A percentile compares a stretch with the other conserved stretches of the same genome.
Conservation (phyloP, 169 alveolate genomes). For the Cryptosporidium tyzzeri region DNA sequence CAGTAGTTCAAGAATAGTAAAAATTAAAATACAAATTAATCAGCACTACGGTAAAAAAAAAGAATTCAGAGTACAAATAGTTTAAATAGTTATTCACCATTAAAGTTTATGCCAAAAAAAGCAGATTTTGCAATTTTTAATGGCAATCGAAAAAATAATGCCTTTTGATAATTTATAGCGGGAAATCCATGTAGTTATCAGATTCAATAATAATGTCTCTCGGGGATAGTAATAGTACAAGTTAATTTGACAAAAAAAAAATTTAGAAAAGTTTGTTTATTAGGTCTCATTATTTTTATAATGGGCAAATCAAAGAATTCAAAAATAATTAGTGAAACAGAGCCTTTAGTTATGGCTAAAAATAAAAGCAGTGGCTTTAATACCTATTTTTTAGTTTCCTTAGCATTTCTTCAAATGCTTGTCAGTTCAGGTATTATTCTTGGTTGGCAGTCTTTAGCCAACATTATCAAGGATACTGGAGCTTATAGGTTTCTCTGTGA, state of each 20-base stretch:
- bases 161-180: neutral
- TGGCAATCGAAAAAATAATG: neutral
- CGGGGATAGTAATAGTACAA: neutral
- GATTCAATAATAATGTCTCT: neutral
- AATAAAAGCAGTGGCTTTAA: neutral
- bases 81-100: no score
- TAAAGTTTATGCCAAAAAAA: neutral
- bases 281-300: neutral
- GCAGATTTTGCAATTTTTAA: no score
- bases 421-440: constrained; percentile 66
- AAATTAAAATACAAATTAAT: no score
- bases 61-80: neutral
- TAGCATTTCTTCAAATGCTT: constrained; percentile 55
- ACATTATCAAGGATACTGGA: constrained; percentile 32
- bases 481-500: constrained; percentile 39
- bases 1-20: no score
- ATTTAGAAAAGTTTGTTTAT: neutral
- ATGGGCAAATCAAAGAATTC: constrained; percentile 2
- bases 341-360: constrained; percentile 8
- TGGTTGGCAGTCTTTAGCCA: constrained; percentile 74
- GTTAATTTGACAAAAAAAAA: neutral
- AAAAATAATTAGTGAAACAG: constrained; percentile 6
- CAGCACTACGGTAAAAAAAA: neutral
- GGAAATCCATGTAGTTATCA: neutral
- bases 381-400: constrained; percentile 1